A percentile compares a stretch with the other conserved stretches of the same genome.
Evolutionary conservation across 1,139 yeast genomes (phyloP).

Genomic region (Martiniozyma asiatica): DNA sequence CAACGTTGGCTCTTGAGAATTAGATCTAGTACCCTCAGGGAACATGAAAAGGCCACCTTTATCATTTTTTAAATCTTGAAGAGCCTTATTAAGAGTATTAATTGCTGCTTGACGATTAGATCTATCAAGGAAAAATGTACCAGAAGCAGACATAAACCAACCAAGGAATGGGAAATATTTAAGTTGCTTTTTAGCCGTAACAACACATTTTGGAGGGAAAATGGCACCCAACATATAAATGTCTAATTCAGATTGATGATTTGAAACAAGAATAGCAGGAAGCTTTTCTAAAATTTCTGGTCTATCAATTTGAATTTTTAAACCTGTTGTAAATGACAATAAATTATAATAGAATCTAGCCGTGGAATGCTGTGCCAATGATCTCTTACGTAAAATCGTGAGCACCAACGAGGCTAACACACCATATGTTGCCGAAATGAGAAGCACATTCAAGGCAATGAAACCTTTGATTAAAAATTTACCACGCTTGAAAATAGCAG

Average conservation of each 20-base stretch:
- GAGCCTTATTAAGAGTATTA: slow-evolving; percentile 58
- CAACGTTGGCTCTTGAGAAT: slow-evolving; percentile 50
- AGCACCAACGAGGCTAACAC: slow-evolving; percentile 62
- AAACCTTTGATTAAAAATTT: slow-evolving; percentile 46
- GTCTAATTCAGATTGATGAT: slow-evolving; percentile 89
- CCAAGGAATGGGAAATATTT: slow-evolving; percentile 88
- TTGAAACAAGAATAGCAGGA: slow-evolving; percentile 78
- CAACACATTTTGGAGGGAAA: slow-evolving; percentile 84
- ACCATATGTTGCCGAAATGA: slow-evolving; percentile 63
- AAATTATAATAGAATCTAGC: slow-evolving; percentile 68
- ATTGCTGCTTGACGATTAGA: slow-evolving; percentile 68
- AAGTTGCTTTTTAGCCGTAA: slow-evolving; percentile 80
- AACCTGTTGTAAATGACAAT: slow-evolving; percentile 51
- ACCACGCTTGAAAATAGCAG: slow-evolving; percentile 4
- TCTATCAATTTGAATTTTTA: slow-evolving; percentile 57
- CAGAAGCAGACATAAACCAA: slow-evolving; percentile 89
- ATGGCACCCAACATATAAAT: slow-evolving; percentile 65
- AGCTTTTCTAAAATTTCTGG: slow-evolving; percentile 37
- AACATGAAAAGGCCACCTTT: slow-evolving; percentile 72
- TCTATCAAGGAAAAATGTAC: slow-evolving; percentile 85
- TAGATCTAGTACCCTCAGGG: slow-evolving; percentile 95
- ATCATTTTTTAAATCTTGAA: slow-evolving; percentile 42
- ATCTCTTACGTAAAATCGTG: slow-evolving; percentile 59
- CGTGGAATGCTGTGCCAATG: slow-evolving; percentile 79
- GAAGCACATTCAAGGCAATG: slow-evolving; percentile 38